A percentile compares a stretch with the other conserved stretches of the same genome.
These are phyloP conservation scores for Venturiaceae sp. DNA, from an alignment of 2,329 filamentous ascomycete species.

Conservation along the genomic window DNA sequence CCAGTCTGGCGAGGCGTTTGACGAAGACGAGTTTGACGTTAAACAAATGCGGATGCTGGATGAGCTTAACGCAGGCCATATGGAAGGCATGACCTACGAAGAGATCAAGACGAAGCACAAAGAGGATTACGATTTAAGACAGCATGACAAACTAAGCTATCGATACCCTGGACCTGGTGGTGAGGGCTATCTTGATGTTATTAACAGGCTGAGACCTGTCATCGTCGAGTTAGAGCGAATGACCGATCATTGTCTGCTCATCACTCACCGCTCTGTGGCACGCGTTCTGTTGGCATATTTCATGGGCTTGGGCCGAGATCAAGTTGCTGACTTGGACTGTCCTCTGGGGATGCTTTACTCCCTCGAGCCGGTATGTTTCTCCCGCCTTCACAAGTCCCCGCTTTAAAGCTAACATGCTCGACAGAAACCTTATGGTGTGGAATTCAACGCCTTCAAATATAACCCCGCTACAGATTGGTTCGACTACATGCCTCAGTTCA, in stretches of 20 bases:
- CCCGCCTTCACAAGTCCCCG: background rate
- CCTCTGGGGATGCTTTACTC: conserved; percentile 90
- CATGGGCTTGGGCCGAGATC: conserved; percentile 78
- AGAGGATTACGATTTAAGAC: conserved; percentile 72
- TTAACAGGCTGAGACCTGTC: conserved; percentile 88
- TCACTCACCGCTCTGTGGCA: conserved; percentile 86
- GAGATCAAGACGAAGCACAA: conserved; percentile 74
- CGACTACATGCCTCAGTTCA: conserved; percentile 66
- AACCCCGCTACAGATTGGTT: conserved; percentile 72
- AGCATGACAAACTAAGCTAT: conserved; percentile 84
- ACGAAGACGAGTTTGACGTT: conserved; percentile 91
- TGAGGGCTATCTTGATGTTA: conserved; percentile 93
- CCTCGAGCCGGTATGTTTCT: conserved; percentile 59
- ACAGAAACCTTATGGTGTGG: conserved; percentile 86
- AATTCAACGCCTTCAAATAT: conserved; percentile 93
- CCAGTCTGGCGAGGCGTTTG: conserved; percentile 81
- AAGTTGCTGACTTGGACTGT: conserved; percentile 90
- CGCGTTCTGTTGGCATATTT: conserved; percentile 94
- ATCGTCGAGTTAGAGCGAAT: conserved; percentile 96
- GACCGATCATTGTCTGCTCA: conserved; percentile 86
- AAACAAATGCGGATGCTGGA: conserved; percentile 99
- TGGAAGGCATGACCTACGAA: conserved; percentile 91
- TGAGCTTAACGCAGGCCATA: conserved; percentile 84
- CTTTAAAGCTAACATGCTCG: background rate
- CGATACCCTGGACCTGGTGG: conserved; percentile 93